A percentile compares a stretch with the other conserved stretches of the same genome.
These are phyloP conservation scores for Neofusicoccum cordaticola DNA, from an alignment of 2,329 filamentous ascomycete species.

Conservation along the genomic window DNA sequence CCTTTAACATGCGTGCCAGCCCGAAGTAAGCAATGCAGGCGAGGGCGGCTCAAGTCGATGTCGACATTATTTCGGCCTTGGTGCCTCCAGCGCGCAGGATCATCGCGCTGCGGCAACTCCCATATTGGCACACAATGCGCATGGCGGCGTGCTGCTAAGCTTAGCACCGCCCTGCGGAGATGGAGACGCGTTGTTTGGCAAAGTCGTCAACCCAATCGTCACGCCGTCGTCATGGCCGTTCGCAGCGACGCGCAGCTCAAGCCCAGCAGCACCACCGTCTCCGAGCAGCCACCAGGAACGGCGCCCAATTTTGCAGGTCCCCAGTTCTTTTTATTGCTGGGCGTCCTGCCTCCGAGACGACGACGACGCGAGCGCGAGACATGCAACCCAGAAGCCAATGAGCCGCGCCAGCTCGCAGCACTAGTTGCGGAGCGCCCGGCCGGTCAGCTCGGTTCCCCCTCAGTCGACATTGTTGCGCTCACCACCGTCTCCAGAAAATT, in stretches of 20 bases:
- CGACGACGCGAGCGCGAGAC: background rate
- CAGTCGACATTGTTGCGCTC: background rate
- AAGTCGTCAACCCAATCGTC: constrained; percentile 8
- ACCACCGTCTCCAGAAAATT: too few relatives aligned
- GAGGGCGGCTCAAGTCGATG: constrained; percentile 1
- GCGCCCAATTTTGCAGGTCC: constrained; percentile 7
- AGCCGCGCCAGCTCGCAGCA: background rate
- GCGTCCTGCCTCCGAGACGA: background rate
- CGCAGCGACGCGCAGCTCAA: background rate
- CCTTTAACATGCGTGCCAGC: background rate
- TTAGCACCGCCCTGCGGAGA: constrained; percentile 9
- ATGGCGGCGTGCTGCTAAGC: constrained; percentile 2
- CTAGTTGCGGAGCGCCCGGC: background rate
- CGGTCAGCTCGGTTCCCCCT: background rate
- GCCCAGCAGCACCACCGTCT: background rate
- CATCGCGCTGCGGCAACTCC: constrained; percentile 4
- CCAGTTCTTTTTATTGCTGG: constrained; percentile 15
- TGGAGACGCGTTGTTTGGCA: background rate
- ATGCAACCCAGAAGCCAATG: background rate
- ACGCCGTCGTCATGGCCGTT: constrained; percentile 4
- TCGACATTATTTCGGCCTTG: constrained; percentile 5
- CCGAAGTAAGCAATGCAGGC: background rate
- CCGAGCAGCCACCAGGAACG: background rate
- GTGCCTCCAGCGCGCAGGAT: background rate
- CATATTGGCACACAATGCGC: constrained; percentile 13